Percentiles rank a stretch among this genome's conserved stretches.
Conservation (phyloP, 2,329 filamentous ascomycete genomes). For the Chaetomiaceae sp. region DNA sequence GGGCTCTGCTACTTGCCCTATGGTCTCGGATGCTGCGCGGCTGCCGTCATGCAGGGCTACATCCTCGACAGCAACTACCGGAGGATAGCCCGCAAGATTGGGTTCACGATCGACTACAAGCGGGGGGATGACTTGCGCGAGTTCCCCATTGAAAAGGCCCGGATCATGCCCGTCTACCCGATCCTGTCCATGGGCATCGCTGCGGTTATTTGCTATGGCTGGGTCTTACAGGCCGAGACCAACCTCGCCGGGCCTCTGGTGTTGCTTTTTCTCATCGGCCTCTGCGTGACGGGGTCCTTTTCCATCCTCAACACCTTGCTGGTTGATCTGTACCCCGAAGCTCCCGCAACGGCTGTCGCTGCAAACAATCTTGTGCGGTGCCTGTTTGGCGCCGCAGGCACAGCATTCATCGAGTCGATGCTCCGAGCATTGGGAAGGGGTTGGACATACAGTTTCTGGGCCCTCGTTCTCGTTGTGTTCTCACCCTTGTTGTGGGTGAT, state of each 20-base stretch:
- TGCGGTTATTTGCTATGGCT: slow-evolving; percentile 52
- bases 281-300: slow-evolving; percentile 57
- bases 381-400: slow-evolving; percentile 53
- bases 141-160: slow-evolving; percentile 52
- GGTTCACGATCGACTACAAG: slow-evolving; percentile 56
- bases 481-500: slow-evolving; percentile 48
- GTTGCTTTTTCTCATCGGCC: slow-evolving; percentile 52
- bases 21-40: slow-evolving; percentile 45
- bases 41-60: slow-evolving; percentile 52
- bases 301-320: slow-evolving; percentile 59
- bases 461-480: slow-evolving; percentile 43
- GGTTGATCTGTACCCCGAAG: slow-evolving; percentile 57
- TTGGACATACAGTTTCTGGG: slow-evolving; percentile 59
- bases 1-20: slow-evolving; percentile 53
- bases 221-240: slow-evolving; percentile 48
- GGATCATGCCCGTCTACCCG: slow-evolving; percentile 51
- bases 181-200: slow-evolving; percentile 50
- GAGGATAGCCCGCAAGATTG: slow-evolving; percentile 56
- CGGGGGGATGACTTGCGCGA: slow-evolving; percentile 47
- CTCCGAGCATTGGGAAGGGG: slow-evolving; percentile 52
- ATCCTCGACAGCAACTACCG: slow-evolving; percentile 65
- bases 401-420: slow-evolving; percentile 56
- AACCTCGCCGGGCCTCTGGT: slow-evolving; percentile 52
- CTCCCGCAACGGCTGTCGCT: slow-evolving; percentile 58
- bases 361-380: slow-evolving; percentile 62